Percentiles rank a stretch among this genome's conserved stretches.
These are phyloP conservation scores for Nevesoporus exiguus DNA, from an alignment of 768 basidiomycete species.

Conservation along the genomic window DNA sequence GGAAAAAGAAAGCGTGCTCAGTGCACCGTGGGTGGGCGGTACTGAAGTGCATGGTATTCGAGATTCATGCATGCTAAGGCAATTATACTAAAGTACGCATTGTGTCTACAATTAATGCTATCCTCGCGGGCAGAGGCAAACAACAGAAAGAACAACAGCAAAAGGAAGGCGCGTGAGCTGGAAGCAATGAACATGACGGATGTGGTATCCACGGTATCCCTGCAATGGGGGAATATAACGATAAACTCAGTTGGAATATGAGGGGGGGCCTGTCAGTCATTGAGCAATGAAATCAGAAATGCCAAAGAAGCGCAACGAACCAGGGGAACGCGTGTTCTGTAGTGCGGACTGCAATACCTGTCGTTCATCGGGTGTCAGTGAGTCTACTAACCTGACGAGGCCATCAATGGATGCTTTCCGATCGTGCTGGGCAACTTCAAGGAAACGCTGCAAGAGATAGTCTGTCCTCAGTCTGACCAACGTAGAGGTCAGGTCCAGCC, in stretches of 20 bases:
- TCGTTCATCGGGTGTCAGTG: slow-evolving; percentile 71
- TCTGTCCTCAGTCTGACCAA: slow-evolving; percentile 66
- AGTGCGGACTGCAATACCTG: slow-evolving; percentile 56
- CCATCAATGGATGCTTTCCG: slow-evolving; percentile 74
- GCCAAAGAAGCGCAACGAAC: slow-evolving; percentile 37
- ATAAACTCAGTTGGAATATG: slow-evolving; percentile 32
- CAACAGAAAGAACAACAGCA: slow-evolving; percentile 9
- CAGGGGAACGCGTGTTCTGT: slow-evolving; percentile 57
- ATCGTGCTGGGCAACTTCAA: slow-evolving; percentile 69
- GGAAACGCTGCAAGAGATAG: slow-evolving; percentile 60
- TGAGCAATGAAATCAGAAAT: slow-evolving; percentile 1
- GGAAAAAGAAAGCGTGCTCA: no score
- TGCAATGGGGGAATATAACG: background rate
- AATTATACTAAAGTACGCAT: slow-evolving; percentile 18
- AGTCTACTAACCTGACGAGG: slow-evolving; percentile 68
- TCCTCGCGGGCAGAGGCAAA: background rate
- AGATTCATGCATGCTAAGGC: slow-evolving; percentile 7
- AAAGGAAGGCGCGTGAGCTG: background rate
- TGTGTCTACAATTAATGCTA: slow-evolving; percentile 19
- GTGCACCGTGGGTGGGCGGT: no score
- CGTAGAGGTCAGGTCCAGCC: slow-evolving; percentile 61
- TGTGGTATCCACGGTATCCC: slow-evolving; percentile 11
- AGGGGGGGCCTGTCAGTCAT: slow-evolving; percentile 36
- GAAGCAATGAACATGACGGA: background rate
- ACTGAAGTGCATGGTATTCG: background rate